Conservation (phyloP, 2,329 filamentous ascomycete genomes). For the Fusarium sp. region DNA sequence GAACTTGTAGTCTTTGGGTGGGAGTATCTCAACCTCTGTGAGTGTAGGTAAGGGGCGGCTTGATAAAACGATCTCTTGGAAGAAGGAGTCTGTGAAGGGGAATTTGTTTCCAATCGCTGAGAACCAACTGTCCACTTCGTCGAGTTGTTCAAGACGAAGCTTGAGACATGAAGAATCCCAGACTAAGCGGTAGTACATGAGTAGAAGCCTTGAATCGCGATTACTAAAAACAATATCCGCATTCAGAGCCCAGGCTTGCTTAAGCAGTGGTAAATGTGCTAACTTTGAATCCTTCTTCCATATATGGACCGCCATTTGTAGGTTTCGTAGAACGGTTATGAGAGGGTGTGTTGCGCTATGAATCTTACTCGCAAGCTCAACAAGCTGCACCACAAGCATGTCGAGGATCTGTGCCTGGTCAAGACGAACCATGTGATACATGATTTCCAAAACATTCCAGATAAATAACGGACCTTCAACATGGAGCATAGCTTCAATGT, state of each 20-base stretch:
- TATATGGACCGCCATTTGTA: neutral
- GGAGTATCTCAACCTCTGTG: neutral
- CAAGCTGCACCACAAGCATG: slow-evolving; percentile 15
- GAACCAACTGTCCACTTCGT: slow-evolving; percentile 16
- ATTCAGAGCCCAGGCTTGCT: slow-evolving; percentile 22
- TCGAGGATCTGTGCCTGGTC: slow-evolving; percentile 11
- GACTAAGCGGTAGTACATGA: slow-evolving; percentile 26
- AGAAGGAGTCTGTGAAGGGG: neutral
- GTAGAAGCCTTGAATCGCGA: slow-evolving; percentile 7
- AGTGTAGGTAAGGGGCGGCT: neutral
- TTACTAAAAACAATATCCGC: slow-evolving; percentile 13
- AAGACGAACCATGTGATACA: slow-evolving; percentile 14
- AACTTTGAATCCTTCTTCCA: slow-evolving; percentile 7
- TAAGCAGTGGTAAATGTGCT: neutral
- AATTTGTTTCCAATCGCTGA: slow-evolving; percentile 4
- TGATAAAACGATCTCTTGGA: neutral
- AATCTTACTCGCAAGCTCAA: neutral
- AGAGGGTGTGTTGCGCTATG: slow-evolving; percentile 1
- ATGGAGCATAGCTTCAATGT: slow-evolving; percentile 16
- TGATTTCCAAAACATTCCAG: slow-evolving; percentile 30
- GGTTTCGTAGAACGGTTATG: slow-evolving; percentile 1
- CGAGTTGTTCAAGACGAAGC: slow-evolving; percentile 1
- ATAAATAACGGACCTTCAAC: slow-evolving; percentile 29
- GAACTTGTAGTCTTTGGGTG: slow-evolving; percentile 10
- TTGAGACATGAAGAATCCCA: slow-evolving; percentile 16